Evolutionary conservation across 1,284 basidiomycete species (phyloP).

Genomic region (Trichosporon coremiiforme): DNA sequence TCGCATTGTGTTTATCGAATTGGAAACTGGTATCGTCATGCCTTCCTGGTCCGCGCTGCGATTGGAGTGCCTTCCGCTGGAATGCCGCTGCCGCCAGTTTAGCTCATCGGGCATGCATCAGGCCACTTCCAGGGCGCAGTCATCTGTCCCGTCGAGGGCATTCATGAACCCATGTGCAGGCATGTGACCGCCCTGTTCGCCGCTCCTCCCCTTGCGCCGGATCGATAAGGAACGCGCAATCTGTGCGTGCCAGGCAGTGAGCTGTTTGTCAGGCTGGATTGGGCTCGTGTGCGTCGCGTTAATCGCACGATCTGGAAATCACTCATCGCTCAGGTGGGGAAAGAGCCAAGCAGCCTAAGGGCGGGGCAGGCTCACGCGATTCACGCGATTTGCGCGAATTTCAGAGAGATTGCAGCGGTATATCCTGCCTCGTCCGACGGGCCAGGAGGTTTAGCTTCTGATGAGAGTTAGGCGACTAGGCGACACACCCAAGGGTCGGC

Average conservation of each 20-base stretch:
- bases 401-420: not conserved
- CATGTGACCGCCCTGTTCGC: not conserved
- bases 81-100: not conserved
- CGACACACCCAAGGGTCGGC: not conserved
- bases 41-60: not conserved
- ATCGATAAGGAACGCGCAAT: not conserved
- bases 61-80: not conserved
- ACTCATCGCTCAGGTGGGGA: not conserved
- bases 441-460: no score
- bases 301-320: not conserved
- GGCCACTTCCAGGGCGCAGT: not conserved
- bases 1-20: not conserved
- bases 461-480: not conserved
- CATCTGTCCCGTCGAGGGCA: not conserved
- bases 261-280: not conserved
- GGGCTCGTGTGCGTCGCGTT: not conserved
- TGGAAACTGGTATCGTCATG: not conserved
- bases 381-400: conserved; percentile 3
- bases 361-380: not conserved
- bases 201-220: not conserved
- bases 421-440: not conserved
- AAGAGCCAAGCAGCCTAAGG: not conserved
- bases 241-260: not conserved
- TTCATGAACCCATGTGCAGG: not conserved
- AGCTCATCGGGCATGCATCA: not conserved